Evolutionary conservation across 108 stramenopile species (phyloP).

Genomic region (Epipyxis sp.): DNA sequence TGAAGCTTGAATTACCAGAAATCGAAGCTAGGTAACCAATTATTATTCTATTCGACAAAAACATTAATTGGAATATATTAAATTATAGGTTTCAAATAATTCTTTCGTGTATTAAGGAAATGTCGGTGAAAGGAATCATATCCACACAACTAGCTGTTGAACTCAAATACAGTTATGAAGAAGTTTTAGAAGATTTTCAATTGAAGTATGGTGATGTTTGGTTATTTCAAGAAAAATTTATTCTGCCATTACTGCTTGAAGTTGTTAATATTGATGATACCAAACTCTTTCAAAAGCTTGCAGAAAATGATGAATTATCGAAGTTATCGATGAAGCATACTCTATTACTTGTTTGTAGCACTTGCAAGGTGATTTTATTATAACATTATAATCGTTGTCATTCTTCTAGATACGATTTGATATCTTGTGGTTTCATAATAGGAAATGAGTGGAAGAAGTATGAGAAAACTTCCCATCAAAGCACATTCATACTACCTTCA

Average conservation of each 20-base stretch:
- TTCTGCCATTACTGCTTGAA: not conserved
- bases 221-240: not conserved
- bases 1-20: constrained; percentile 58
- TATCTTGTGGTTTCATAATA: constrained; percentile 10
- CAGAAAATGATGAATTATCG: not conserved
- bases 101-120: constrained; percentile 62
- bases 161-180: not conserved
- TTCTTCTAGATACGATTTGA: no score
- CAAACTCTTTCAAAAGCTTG: no score
- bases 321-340: not conserved
- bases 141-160: constrained; percentile 22
- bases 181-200: not conserved
- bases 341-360: not conserved
- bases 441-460: constrained; percentile 47
- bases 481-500: no score
- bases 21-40: constrained; percentile 55
- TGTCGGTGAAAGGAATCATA: constrained; percentile 63
- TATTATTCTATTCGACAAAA: not conserved
- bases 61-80: not conserved
- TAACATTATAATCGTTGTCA: no score
- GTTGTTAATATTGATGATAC: not conserved
- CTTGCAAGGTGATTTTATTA: no score
- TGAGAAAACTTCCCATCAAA: constrained; percentile 57
- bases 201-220: not conserved
- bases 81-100: constrained; percentile 49